phyloP scores from a whole-genome alignment of 192 early-diverging fungal genomes.

The Backusella liffmaniae region DNA sequence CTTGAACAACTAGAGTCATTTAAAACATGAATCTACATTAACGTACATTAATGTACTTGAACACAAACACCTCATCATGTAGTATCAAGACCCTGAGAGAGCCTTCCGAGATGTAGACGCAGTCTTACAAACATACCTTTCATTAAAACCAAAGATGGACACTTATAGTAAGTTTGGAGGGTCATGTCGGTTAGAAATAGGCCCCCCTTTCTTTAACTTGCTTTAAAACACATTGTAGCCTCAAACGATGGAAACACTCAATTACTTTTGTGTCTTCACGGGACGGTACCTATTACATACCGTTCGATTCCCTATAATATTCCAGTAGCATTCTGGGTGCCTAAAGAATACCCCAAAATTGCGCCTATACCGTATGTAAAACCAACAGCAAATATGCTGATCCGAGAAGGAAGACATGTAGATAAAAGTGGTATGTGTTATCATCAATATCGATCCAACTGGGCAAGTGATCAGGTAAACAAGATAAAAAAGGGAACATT shows the following conservation, averaged over 20 bases:
- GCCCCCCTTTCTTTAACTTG: not conserved
- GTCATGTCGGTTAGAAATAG: not conserved
- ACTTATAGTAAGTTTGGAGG: slow-evolving; percentile 57
- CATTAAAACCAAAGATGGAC: slow-evolving; percentile 66
- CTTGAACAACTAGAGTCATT: not conserved
- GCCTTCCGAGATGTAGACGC: slow-evolving; percentile 66
- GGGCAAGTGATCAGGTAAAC: slow-evolving; percentile 52
- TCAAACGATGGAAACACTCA: slow-evolving; percentile 58
- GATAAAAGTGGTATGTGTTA: slow-evolving; percentile 78
- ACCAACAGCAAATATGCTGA: slow-evolving; percentile 86
- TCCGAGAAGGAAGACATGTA: slow-evolving; percentile 80
- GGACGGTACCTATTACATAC: slow-evolving; percentile 86
- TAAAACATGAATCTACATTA: not conserved
- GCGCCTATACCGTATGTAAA: slow-evolving; percentile 85
- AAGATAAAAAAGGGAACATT: not conserved
- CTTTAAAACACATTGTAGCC: slow-evolving; percentile 31
- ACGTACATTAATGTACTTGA: not conserved
- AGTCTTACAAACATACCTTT: slow-evolving; percentile 52
- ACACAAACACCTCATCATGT: not conserved
- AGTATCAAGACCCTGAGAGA: slow-evolving; percentile 65
- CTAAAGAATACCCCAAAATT: slow-evolving; percentile 73
- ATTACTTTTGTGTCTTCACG: slow-evolving; percentile 79
- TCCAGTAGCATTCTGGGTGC: slow-evolving; percentile 87
- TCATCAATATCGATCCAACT: slow-evolving; percentile 81
- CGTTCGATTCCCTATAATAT: slow-evolving; percentile 85